Base-by-base conservation (phyloP, 1,284 basidiomycete species). In the Fomitopsis schrenkii region DNA sequence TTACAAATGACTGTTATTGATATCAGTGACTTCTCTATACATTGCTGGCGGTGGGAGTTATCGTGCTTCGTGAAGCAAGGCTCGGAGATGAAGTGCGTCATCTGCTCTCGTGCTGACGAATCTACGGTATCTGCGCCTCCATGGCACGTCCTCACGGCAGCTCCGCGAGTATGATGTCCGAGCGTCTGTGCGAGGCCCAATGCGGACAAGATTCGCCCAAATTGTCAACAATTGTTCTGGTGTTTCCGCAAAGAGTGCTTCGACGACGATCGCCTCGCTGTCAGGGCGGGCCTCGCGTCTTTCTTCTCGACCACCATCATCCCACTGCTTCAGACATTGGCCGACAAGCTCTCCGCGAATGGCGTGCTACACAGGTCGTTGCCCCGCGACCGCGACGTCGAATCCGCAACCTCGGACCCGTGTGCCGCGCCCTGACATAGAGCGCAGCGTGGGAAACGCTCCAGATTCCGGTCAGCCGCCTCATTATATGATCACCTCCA, bases 361-460 rank as follows among this genome's bases (percentile, higher is more conserved):
- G 35, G 17, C n/a, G 7, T 22, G 36, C 52, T n/a, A n/a, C 35
- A 38, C 52, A 17, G 17, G 28, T 28, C 48, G 48, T 50, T 33
- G 26, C 48, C 10, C 48, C 28, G 48, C 48, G 48, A 50, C 48
- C 8, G 22, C 45, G 28, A 12, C 35, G 52, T 54, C 36, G 48
- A 52, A 40, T 59, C 57, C 48, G 36, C 19, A 33, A 5, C 6
- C 17, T 38, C 36, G 36, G 36, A 53, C 59, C 53, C 59, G 59
- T 52, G 59, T 54, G 52, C 58, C 58, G 58, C 36, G 33, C 28
- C 30, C 48, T 36, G 26, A 52, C 26, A 58, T 30, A 55, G 38
- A 62, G 30, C 61, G 57, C 61, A 59, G 61, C 61, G 61, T 62
- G 61, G 61, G 61, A 62, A 62, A 33, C 30, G 41, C 52, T 58